Percentiles rank a stretch among this genome's conserved stretches.
These are phyloP conservation scores for Heritiera littoralis DNA, from an alignment of 345 rosid species.

Conservation along the genomic window DNA sequence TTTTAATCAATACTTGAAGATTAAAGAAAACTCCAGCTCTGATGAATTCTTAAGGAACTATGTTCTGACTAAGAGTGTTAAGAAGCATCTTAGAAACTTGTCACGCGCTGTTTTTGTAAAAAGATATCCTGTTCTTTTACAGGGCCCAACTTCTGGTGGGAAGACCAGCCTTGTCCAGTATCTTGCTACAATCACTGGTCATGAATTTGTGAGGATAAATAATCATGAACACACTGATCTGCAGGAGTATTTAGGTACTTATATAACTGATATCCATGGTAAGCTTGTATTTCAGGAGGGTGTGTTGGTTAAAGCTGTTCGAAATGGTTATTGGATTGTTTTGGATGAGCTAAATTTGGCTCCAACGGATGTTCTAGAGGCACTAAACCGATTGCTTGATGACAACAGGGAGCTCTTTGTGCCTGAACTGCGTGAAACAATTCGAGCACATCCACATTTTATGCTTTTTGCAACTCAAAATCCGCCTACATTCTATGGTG, in stretches of 20 bases:
- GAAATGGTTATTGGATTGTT: slow-evolving; percentile 92
- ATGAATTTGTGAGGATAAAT: slow-evolving; percentile 86
- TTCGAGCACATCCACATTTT: slow-evolving; percentile 84
- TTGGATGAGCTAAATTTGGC: slow-evolving; percentile 95
- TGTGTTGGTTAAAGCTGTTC: slow-evolving; percentile 87
- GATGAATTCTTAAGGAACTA: slow-evolving; percentile 57
- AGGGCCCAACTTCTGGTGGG: slow-evolving; percentile 98
- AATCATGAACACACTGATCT: slow-evolving; percentile 96
- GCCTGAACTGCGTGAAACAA: slow-evolving; percentile 75
- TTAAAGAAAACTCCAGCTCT: slow-evolving; percentile 25
- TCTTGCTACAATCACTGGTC: slow-evolving; percentile 87
- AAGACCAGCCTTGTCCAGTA: slow-evolving; percentile 96
- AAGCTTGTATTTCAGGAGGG: slow-evolving; percentile 95
- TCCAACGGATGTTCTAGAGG: slow-evolving; percentile 96
- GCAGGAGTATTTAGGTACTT: slow-evolving; percentile 91
- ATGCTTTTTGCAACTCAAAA: slow-evolving; percentile 99
- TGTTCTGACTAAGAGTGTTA: slow-evolving; percentile 74
- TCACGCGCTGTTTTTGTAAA: slow-evolving; percentile 80
- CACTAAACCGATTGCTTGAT: slow-evolving; percentile 87
- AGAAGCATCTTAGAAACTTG: slow-evolving; percentile 69
- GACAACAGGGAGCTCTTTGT: slow-evolving; percentile 95
- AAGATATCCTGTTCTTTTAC: slow-evolving; percentile 89
- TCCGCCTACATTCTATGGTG: slow-evolving; percentile 91
- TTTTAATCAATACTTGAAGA: slow-evolving; percentile 46
- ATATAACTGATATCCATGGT: slow-evolving; percentile 74